These are phyloP conservation scores for Amanita rimosa DNA, from an alignment of 768 basidiomycete species.

Conservation along the genomic window DNA sequence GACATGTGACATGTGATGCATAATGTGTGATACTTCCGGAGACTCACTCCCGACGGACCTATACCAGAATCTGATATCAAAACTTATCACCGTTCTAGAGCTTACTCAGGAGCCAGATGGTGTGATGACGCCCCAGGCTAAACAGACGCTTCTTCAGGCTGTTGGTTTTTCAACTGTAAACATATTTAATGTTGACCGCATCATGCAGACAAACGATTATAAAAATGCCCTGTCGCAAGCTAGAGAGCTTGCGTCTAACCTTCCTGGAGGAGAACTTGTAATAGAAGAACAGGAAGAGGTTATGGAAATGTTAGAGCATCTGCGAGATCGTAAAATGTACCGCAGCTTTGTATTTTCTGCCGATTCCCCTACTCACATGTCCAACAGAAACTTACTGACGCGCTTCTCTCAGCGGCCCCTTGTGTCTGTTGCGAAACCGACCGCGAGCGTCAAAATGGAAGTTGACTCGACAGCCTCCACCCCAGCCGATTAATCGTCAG, in stretches of 20 bases:
- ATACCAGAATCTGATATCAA: conserved; percentile 47
- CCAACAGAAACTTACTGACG: conserved; percentile 38
- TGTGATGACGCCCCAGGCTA: conserved; percentile 41
- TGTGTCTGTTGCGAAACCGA: conserved; percentile 17
- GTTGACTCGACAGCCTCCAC: conserved; percentile 71
- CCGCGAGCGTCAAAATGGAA: conserved; percentile 39
- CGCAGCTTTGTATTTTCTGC: conserved; percentile 9
- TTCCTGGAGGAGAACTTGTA: conserved; percentile 66
- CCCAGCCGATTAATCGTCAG: conserved; percentile 21
- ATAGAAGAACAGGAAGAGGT: conserved; percentile 63
- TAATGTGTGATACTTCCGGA: no score
- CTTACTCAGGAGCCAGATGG: conserved; percentile 49
- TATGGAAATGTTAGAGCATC: conserved; percentile 51
- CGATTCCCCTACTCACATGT: background rate
- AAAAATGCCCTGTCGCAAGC: conserved; percentile 47
- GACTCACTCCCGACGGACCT: conserved; percentile 11
- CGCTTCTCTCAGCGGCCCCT: conserved; percentile 37
- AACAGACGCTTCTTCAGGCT: conserved; percentile 56
- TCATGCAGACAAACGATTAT: conserved; percentile 57
- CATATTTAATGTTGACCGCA: background rate
- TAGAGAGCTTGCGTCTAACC: conserved; percentile 39
- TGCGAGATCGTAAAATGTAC: conserved; percentile 56
- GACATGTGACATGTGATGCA: no score
- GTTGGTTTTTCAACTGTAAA: conserved; percentile 22
- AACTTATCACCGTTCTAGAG: conserved; percentile 50